Conservation (phyloP, 2,329 filamentous ascomycete species). For the Neofusicoccum sp. region DNA sequence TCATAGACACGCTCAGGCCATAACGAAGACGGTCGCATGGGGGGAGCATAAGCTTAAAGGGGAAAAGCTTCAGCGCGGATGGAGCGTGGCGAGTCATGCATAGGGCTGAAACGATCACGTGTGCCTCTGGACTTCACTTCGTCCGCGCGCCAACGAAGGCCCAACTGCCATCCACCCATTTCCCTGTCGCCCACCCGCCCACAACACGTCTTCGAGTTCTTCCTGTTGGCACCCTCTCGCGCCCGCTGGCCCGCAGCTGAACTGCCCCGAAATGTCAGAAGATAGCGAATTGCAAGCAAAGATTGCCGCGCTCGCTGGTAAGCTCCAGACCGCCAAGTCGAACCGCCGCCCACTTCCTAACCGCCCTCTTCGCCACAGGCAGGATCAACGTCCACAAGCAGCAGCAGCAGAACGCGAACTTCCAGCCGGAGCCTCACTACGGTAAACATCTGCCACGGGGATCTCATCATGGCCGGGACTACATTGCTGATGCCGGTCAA, state of each 20-base stretch:
- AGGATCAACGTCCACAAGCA: constrained; percentile 80
- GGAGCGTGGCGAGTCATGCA: neutral
- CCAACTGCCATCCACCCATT: neutral
- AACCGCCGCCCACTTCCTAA: constrained; percentile 17
- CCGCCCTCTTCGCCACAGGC: constrained; percentile 46
- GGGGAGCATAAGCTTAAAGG: neutral
- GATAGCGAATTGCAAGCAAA: constrained; percentile 55
- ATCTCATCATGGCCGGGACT: constrained; percentile 34
- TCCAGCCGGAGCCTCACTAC: constrained; percentile 18
- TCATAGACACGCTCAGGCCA: constrained; percentile 1
- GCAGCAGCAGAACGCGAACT: constrained; percentile 42
- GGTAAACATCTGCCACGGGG: constrained; percentile 30
- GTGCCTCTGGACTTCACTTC: neutral
- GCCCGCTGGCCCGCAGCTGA: neutral
- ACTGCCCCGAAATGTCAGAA: constrained; percentile 47
- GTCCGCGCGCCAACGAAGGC: neutral
- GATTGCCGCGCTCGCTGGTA: constrained; percentile 59
- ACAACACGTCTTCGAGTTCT: neutral
- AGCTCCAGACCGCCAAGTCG: constrained; percentile 24
- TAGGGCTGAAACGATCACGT: constrained; percentile 12
- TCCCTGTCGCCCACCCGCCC: constrained; percentile 1
- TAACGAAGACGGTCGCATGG: neutral
- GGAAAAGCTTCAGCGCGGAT: neutral
- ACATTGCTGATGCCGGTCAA: constrained; percentile 14
- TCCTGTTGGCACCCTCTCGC: neutral